Evolutionary conservation across 345 rosid genomes (phyloP), one percentile per base, ranked within the genome.

Genomic region (Eucalyptus marginata): DNA sequence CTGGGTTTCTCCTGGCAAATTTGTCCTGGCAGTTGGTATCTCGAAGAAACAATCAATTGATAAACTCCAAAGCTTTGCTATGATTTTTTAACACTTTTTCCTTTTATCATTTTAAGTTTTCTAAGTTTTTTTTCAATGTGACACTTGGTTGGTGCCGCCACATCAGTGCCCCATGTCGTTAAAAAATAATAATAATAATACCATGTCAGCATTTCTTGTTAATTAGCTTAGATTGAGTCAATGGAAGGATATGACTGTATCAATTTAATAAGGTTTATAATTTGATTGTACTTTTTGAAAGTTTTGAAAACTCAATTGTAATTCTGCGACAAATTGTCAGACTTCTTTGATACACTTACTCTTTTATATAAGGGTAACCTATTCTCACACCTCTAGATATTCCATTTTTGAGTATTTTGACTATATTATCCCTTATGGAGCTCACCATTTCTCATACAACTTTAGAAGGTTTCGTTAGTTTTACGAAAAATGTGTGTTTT

Each of bases 251-350:
- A 0, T 4, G 3, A 56, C 4, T 10, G 29, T 10, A 56, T 56
- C 0, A 56, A 56, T 0, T 4, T 56, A 24, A 56, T 0, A 24
- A 56, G 0, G 1, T 56, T 24, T 56, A 56, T 0, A 2, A 24
- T 56, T 24, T 24, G 0, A 56, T 56, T 56, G 0, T 24, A 56
- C 3, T 56, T 56, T 56, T 56, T 24, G 13, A 56, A 56, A 24
- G 0, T 22, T 56, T 56, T 56, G 22, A 24, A 24, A 56, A 10
- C 3, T 24, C 3, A 10, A 56, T 56, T 24, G 6, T 56, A 56
- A 22, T 24, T 9, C 24, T 2, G 6, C 1, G 0, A 24, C 29
- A 56, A 56, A 24, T 56, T 24, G 5, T 56, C 0, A 0, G 1
- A 24, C 1, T 22, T 56, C 27, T 56, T 0, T 0, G 0, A 56